Percentiles rank a stretch among this genome's conserved stretches.
phyloP scores from a whole-genome alignment of 73 alveolate species.

The Stentor roeselii region DNA sequence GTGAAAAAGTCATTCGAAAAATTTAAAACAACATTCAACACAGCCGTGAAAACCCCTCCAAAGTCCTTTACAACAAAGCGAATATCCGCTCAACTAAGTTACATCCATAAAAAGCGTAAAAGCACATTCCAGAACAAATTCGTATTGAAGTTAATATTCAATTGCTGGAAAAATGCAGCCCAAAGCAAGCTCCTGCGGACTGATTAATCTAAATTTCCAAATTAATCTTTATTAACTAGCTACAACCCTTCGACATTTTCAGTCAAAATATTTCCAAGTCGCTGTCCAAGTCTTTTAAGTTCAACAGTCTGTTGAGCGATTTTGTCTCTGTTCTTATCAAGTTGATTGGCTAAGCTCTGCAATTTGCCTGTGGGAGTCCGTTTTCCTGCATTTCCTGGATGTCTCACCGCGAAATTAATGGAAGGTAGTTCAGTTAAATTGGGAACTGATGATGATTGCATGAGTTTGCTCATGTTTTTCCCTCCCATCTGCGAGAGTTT shows the following conservation, averaged over 20 bases:
- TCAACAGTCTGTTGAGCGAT: slow-evolving; percentile 1
- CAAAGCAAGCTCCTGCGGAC: no score
- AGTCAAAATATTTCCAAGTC: neutral
- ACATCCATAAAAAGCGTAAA: neutral
- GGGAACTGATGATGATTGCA: neutral
- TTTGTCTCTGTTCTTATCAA: slow-evolving; percentile 24
- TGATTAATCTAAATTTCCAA: no score
- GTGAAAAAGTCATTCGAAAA: neutral
- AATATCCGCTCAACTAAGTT: neutral
- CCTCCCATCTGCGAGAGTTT: neutral
- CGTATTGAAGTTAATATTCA: neutral
- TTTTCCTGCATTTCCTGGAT: neutral
- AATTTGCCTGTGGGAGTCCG: neutral
- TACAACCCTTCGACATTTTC: neutral
- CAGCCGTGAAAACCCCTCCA: neutral
- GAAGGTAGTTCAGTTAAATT: neutral
- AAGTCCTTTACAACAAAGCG: neutral
- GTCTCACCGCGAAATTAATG: neutral
- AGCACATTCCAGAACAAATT: neutral
- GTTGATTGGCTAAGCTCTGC: neutral
- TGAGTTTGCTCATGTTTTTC: neutral
- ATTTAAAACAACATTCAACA: no score
- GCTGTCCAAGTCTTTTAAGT: slow-evolving; percentile 13
- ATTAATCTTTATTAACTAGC: neutral
- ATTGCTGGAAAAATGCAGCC: neutral